Evolutionary conservation across 2,329 filamentous ascomycete genomes (phyloP).

Genomic region (Talaromyces islandicus): DNA sequence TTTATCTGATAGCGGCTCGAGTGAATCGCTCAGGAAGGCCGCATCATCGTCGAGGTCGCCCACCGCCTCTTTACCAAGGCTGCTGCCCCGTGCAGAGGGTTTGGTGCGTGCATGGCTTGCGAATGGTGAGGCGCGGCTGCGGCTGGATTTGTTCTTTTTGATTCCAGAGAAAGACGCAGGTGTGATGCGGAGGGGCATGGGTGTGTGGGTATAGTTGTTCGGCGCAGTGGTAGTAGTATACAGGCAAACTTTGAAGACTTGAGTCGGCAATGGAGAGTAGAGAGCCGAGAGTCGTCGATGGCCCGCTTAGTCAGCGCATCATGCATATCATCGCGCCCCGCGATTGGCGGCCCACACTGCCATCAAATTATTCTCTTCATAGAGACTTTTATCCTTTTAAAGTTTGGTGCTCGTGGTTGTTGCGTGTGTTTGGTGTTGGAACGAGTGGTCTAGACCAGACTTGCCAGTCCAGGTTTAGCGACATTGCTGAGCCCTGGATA

Average conservation of each 20-base stretch:
- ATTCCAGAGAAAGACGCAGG: constrained; percentile 43
- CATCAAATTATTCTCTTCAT: too few species aligned
- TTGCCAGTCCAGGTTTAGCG: background rate
- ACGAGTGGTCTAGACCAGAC: background rate
- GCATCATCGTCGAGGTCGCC: constrained; percentile 12
- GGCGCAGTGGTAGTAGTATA: background rate
- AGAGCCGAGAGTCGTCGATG: background rate
- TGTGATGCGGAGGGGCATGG: constrained; percentile 44
- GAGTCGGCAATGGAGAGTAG: too few species aligned
- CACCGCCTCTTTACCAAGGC: background rate
- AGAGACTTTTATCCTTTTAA: background rate
- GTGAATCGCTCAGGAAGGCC: constrained; percentile 20
- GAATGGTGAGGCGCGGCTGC: constrained; percentile 35
- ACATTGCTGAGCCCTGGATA: too few species aligned
- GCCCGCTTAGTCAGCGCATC: background rate
- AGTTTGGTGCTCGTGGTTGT: background rate
- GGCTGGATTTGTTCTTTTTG: constrained; percentile 30
- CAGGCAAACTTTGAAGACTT: background rate
- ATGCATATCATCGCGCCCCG: background rate
- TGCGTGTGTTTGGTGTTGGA: background rate
- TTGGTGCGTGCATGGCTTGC: constrained; percentile 36
- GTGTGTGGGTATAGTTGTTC: background rate
- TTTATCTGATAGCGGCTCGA: constrained; percentile 45
- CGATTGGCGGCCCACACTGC: constrained; percentile 4
- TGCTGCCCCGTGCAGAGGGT: constrained; percentile 18